Percentiles rank a stretch among this genome's conserved stretches.
phyloP scores from a whole-genome alignment of 169 alveolate genomes.

The Prorocentrum cordatum region DNA sequence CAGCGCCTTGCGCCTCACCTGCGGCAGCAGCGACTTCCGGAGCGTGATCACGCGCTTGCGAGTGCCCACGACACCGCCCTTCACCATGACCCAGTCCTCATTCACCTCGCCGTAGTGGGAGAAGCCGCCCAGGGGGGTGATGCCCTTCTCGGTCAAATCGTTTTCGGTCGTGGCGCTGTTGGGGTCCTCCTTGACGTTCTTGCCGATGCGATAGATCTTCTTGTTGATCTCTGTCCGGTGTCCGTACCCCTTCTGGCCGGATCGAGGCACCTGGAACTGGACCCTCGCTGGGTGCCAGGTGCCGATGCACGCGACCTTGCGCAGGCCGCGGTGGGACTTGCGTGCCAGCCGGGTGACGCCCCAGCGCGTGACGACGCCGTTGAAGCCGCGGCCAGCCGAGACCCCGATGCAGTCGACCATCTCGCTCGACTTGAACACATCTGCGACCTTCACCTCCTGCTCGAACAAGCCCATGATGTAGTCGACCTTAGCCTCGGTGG shows the following conservation, averaged over 20 bases:
- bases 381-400: slow-evolving; percentile 97
- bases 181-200: slow-evolving; percentile 78
- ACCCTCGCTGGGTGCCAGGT: slow-evolving; percentile 99
- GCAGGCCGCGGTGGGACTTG: slow-evolving; percentile 99
- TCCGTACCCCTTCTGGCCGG: slow-evolving; percentile 99
- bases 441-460: slow-evolving; percentile 89
- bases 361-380: slow-evolving; percentile 98
- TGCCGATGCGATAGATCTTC: slow-evolving; percentile 97
- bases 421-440: slow-evolving; percentile 81
- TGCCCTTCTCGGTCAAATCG: slow-evolving; percentile 95
- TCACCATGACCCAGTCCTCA: slow-evolving; percentile 96
- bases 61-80: slow-evolving; percentile 98
- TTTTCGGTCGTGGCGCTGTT: slow-evolving; percentile 93
- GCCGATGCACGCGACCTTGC: slow-evolving; percentile 99
- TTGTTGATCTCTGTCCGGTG: slow-evolving; percentile 99
- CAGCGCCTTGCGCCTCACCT: slow-evolving; percentile 85
- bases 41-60: slow-evolving; percentile 94
- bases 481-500: slow-evolving; percentile 79
- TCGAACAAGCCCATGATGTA: slow-evolving; percentile 91
- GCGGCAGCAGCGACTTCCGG: slow-evolving; percentile 93
- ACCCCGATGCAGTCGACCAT: slow-evolving; percentile 96
- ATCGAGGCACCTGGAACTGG: slow-evolving; percentile 98
- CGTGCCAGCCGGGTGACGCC: slow-evolving; percentile 98
- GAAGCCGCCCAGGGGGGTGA: slow-evolving; percentile 99
- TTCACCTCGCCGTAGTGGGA: slow-evolving; percentile 98